phyloP scores from a whole-genome alignment of 2,329 filamentous ascomycete genomes.

The Alternaria sp. region DNA sequence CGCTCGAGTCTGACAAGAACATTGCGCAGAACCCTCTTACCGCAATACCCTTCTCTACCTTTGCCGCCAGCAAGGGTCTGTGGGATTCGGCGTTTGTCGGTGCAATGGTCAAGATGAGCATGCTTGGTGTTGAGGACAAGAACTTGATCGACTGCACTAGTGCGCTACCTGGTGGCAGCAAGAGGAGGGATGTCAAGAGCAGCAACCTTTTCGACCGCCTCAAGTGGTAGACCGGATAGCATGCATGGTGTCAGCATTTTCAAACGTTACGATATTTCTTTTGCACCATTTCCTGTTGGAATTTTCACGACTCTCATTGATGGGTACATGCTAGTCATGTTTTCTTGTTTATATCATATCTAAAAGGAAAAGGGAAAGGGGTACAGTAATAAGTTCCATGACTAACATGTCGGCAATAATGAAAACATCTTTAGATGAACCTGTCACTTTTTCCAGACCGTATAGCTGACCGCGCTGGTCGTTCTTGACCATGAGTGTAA shows the following conservation, averaged over 20 bases:
- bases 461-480: background rate
- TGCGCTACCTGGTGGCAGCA: slow-evolving; percentile 43
- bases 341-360: slow-evolving; percentile 2
- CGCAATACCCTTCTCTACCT: slow-evolving; percentile 31
- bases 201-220: slow-evolving; percentile 40
- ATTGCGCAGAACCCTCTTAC: slow-evolving; percentile 37
- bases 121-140: slow-evolving; percentile 41
- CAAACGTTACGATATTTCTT: background rate
- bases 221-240: slow-evolving; percentile 21
- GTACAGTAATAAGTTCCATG: background rate
- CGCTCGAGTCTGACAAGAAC: slow-evolving; percentile 40
- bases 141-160: slow-evolving; percentile 46
- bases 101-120: slow-evolving; percentile 50
- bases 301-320: slow-evolving; percentile 5
- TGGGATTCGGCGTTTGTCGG: slow-evolving; percentile 48
- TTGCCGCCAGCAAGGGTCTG: slow-evolving; percentile 37
- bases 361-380: background rate
- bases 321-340: slow-evolving; percentile 4
- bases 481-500: background rate
- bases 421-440: background rate
- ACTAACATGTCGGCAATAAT: background rate
- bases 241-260: background rate
- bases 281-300: background rate
- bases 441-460: background rate
- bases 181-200: slow-evolving; percentile 45